Base-by-base conservation (phyloP, 257 asterid species). In the Petunia secreta region DNA sequence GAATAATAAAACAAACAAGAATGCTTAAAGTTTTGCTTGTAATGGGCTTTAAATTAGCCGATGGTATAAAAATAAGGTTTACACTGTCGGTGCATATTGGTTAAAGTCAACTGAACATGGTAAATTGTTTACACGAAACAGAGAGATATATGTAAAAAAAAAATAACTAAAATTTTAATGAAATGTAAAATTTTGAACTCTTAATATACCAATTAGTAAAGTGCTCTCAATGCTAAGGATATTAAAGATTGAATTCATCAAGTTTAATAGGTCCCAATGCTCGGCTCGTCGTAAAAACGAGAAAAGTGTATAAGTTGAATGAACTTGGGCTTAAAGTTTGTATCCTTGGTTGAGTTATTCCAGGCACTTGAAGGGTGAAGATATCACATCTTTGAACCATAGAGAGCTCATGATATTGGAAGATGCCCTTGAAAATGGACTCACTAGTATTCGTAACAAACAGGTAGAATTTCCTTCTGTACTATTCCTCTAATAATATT, bases 281-380 rank as follows among this genome's bases (percentile, higher is more conserved):
- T 25, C 25, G 25, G 25, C 25, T 25, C 25, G 25, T 25, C 25
- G 25, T 25, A 50, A 2, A 13, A 50, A 50, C 3, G 10, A 50
- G 14, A 50, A 9, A 50, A 50, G 14, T 50, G 10, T 50, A 14
- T 8, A 52, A 9, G 57, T 8, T 8, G 57, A 4, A 44, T 43
- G 8, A 16, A 4, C 2, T 25, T 44, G 16, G 41, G 4, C 16
- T 69, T 69, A 48, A 4, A 25, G n/a, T 13, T 77, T 60, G 25
- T 25, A 50, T 59, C 2, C 36, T 15, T 55, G 15, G 15, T 41
- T 38, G 36, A 25, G n/a, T 5, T 59, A 4, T 50, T 38, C 73
- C 54, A 95, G 99, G 97, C 97, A 90, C 77, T 79, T 95, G 79
- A 93, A 92, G 71, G 98, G 97, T 67, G 99, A 95, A 77, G 98